A percentile compares a stretch with the other conserved stretches of the same genome.
These are phyloP conservation scores for Mikania micrantha DNA, from an alignment of 129 eudicot species.

Conservation along the genomic window DNA sequence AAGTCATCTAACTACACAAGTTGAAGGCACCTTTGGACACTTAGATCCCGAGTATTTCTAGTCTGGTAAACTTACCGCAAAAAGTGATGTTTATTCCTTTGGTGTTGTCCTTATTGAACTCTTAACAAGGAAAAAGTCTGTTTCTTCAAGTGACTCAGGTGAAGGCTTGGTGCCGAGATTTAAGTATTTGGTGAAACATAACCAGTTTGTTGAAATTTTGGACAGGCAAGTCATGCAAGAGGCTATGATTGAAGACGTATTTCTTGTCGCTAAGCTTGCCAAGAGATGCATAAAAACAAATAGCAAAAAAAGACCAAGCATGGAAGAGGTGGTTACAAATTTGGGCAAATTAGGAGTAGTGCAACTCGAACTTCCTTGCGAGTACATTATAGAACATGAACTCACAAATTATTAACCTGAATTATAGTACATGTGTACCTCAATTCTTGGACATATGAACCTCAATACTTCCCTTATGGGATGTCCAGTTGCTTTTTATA, in stretches of 20 bases:
- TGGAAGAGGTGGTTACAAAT: constrained; percentile 21
- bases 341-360: background rate
- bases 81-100: constrained; percentile 38
- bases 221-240: constrained; percentile 20
- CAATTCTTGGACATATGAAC: too few relatives aligned
- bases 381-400: background rate
- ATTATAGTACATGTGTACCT: background rate
- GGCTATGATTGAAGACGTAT: constrained; percentile 12
- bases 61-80: constrained; percentile 28
- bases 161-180: constrained; percentile 21
- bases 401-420: background rate
- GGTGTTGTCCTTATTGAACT: constrained; percentile 37
- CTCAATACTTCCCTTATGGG: too few relatives aligned
- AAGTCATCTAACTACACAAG: constrained; percentile 38
- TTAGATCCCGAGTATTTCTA: constrained; percentile 35
- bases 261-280: constrained; percentile 15
- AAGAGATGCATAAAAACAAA: constrained; percentile 23
- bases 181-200: background rate
- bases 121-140: constrained; percentile 18
- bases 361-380: background rate
- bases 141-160: background rate
- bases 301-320: constrained; percentile 20
- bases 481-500: too few relatives aligned
- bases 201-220: constrained; percentile 6
- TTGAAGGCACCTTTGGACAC: constrained; percentile 37